These are phyloP conservation scores for Daldinia caldariorum DNA, from an alignment of 495 filamentous ascomycete genomes.

Conservation along the genomic window DNA sequence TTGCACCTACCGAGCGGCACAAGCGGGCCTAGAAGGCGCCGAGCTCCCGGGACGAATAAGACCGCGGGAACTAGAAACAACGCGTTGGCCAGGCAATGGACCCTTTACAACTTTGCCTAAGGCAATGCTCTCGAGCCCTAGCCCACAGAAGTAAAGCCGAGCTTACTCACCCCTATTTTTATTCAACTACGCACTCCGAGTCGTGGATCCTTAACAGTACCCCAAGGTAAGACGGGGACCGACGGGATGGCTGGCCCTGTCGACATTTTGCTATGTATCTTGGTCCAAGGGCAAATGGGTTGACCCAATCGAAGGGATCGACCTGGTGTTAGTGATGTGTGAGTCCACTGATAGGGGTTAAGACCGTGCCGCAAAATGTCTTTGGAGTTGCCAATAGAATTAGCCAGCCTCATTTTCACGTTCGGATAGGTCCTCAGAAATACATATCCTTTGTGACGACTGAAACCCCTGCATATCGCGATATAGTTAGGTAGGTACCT, in stretches of 20 bases:
- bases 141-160: conserved; percentile 12
- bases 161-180: conserved; percentile 24
- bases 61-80: conserved; percentile 15
- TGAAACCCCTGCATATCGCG: conserved; percentile 1
- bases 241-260: conserved; percentile 30
- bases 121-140: conserved; percentile 18
- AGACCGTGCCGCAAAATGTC: conserved; percentile 19
- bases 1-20: conserved; percentile 17
- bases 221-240: conserved; percentile 14
- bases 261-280: conserved; percentile 15
- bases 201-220: conserved; percentile 16
- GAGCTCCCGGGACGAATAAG: conserved; percentile 9
- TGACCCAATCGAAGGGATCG: conserved; percentile 31
- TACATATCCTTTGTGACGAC: conserved; percentile 7
- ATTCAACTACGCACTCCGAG: conserved; percentile 16
- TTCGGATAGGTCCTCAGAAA: conserved; percentile 12
- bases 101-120: neutral
- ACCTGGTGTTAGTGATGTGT: conserved; percentile 4
- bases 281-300: conserved; percentile 8
- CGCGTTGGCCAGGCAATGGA: conserved; percentile 23
- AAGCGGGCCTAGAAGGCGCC: conserved; percentile 18
- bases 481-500: neutral
- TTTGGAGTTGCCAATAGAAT: conserved; percentile 17
- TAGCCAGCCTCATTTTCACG: conserved; percentile 25
- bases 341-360: conserved; percentile 26